A percentile compares a stretch with the other conserved stretches of the same genome.
phyloP scores from a whole-genome alignment of 192 early-diverging fungal genomes.

The Podila minutissima region DNA sequence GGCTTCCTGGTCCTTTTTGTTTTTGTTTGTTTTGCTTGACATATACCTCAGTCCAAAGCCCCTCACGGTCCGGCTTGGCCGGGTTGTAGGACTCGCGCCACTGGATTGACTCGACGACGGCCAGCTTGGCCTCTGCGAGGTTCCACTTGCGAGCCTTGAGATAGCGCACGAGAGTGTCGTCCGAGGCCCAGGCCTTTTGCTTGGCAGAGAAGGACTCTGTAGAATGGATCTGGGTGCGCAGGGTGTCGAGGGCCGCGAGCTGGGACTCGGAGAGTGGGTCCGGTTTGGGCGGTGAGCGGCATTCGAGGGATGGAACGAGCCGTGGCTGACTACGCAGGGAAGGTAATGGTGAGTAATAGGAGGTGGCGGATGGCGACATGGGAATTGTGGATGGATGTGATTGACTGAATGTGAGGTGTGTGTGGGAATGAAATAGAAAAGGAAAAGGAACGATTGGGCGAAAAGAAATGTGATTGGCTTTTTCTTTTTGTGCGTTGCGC shows the following conservation, averaged over 20 bases:
- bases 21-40: too few species aligned
- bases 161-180: conserved; percentile 73
- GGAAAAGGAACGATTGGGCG: not conserved
- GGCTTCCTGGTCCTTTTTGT: too few species aligned
- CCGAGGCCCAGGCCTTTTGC: conserved; percentile 38
- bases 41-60: conserved; percentile 77
- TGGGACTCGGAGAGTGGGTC: conserved; percentile 20
- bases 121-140: conserved; percentile 66
- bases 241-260: conserved; percentile 14
- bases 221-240: conserved; percentile 27
- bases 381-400: not conserved
- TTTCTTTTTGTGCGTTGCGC: too few species aligned
- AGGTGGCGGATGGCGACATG: not conserved
- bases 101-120: conserved; percentile 77
- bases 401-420: not conserved
- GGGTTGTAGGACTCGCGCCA: conserved; percentile 85
- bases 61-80: conserved; percentile 71
- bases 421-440: not conserved
- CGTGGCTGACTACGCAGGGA: conserved; percentile 14
- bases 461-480: not conserved
- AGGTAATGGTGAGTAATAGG: not conserved
- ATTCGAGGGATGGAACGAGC: conserved; percentile 20
- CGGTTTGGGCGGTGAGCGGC: conserved; percentile 4
- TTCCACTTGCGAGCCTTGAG: conserved; percentile 79
- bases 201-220: conserved; percentile 1